Evolutionary conservation across 176 grass and related monocot genomes (phyloP), one percentile per base, ranked within the genome.

Genomic region (Phoenix roebelenii): DNA sequence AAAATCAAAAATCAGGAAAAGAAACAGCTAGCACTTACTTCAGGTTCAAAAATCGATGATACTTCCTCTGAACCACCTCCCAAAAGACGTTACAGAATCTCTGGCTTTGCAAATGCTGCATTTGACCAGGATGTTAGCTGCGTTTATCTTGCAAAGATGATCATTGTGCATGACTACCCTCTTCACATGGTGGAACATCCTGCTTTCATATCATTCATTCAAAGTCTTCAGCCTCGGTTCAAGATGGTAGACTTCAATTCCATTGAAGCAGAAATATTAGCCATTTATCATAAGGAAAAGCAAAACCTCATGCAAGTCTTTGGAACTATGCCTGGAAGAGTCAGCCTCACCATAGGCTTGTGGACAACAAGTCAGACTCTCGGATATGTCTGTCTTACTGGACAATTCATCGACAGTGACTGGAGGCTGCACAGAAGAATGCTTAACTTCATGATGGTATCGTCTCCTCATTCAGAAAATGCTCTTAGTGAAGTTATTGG

Each of bases 381-480:
- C 52, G 89, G 85, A 9, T 95, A 95, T 67, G 71, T 95, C 71
- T 95, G 85, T 10, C 68, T 95, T 23, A 71, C 75, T 5, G 81
- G 85, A 18, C 89, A 95, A 25, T 89, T 74, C 56, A 85, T 95
- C 2, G 81, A 89, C 57, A 66, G 72, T 0, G 85, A 82, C 9
- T 95, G 85, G 81, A 89, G 76, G 63, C 66, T 89, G 72, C 75
- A 85, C 57, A 66, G 68, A 64, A 88, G 85, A 63, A 95, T 95
- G 85, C 78, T 95, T 7, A 89, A 82, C 75, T 95, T 95, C 78
- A 82, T 89, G 89, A 88, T 95, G 89, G 89, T 95, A 7, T 89
- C 89, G 54, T 89, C 89, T 55, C 85, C 89, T 74, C 85, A 89
- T 76, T 95, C 89, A 25, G 89, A 95, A 61, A 95, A 85, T 82